Percentiles rank a stretch among this genome's conserved stretches.
These are phyloP conservation scores for Chenopodium berlandieri DNA, from an alignment of 148 eudicot species.

Conservation along the genomic window DNA sequence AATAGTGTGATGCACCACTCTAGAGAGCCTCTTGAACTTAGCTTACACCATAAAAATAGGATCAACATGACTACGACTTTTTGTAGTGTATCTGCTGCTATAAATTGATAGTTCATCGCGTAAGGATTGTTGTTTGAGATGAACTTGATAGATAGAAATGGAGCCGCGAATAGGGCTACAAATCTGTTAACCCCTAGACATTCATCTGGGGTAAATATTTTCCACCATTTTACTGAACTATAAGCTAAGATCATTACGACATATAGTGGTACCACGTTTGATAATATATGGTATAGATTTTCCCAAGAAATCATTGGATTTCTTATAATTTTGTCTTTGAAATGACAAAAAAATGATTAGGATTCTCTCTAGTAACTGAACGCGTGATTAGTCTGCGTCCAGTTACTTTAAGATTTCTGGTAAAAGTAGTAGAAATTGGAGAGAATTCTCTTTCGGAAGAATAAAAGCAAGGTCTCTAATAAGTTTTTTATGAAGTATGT, in stretches of 20 bases:
- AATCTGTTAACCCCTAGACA: slow-evolving; percentile 80
- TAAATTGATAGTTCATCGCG: slow-evolving; percentile 68
- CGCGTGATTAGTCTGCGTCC: too few relatives aligned
- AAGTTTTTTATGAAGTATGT: neutral
- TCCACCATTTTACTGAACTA: slow-evolving; percentile 93
- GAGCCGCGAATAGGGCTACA: slow-evolving; percentile 79
- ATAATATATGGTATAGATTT: slow-evolving; percentile 71
- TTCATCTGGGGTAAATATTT: slow-evolving; percentile 67
- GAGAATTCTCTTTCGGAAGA: neutral
- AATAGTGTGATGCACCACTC: slow-evolving; percentile 85
- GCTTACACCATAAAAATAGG: slow-evolving; percentile 53
- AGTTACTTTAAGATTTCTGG: too few relatives aligned
- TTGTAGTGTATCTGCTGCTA: slow-evolving; percentile 75
- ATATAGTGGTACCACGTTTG: slow-evolving; percentile 79
- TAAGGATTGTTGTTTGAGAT: slow-evolving; percentile 74
- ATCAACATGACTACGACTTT: slow-evolving; percentile 51
- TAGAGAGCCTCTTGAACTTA: slow-evolving; percentile 51
- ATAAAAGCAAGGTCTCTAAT: neutral
- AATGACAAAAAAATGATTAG: too few relatives aligned
- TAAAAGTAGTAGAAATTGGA: too few relatives aligned
- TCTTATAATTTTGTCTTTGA: neutral
- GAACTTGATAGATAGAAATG: slow-evolving; percentile 72
- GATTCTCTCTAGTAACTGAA: too few relatives aligned
- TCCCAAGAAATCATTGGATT: slow-evolving; percentile 45
- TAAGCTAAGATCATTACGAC: slow-evolving; percentile 90